Conservation (phyloP, 345 rosid species). For the Eucalyptus shirleyi region DNA sequence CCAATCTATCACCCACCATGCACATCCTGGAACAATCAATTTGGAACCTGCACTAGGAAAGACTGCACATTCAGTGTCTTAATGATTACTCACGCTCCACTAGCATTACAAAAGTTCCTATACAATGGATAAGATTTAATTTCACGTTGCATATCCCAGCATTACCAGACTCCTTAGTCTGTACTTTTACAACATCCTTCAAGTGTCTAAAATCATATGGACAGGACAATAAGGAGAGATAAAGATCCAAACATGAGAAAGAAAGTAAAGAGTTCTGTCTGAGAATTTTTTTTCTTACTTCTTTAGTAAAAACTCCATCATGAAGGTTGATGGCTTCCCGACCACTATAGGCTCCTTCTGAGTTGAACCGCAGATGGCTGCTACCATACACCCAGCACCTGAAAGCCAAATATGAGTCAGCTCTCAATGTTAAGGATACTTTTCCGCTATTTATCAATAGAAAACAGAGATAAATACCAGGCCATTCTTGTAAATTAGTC, state of each 20-base stretch:
- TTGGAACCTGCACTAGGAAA: constrained; percentile 8
- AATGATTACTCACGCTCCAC: fast-evolving
- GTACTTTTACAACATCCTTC: not conserved
- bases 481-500: constrained; percentile 92
- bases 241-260: not conserved
- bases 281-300: constrained; percentile 25
- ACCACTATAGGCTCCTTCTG: constrained; percentile 74
- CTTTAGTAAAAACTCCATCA: constrained; percentile 76
- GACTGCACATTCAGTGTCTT: not conserved
- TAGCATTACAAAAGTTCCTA: not conserved
- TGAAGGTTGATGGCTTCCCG: constrained; percentile 89
- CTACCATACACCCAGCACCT: constrained; percentile 97
- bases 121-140: not conserved
- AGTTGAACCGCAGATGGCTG: constrained; percentile 72
- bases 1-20: constrained; percentile 93
- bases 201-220: not conserved
- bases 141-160: not conserved
- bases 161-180: not conserved
- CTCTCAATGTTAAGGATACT: not conserved
- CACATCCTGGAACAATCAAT: constrained; percentile 70
- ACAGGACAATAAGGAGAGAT: not conserved
- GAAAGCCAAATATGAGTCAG: constrained; percentile 1
- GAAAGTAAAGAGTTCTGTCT: not conserved
- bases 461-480: constrained; percentile 29
- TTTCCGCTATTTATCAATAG: not conserved